A percentile compares a stretch with the other conserved stretches of the same genome.
These are phyloP conservation scores for Leptographium galeiforme DNA, from an alignment of 2,329 filamentous ascomycete species.

Conservation along the genomic window DNA sequence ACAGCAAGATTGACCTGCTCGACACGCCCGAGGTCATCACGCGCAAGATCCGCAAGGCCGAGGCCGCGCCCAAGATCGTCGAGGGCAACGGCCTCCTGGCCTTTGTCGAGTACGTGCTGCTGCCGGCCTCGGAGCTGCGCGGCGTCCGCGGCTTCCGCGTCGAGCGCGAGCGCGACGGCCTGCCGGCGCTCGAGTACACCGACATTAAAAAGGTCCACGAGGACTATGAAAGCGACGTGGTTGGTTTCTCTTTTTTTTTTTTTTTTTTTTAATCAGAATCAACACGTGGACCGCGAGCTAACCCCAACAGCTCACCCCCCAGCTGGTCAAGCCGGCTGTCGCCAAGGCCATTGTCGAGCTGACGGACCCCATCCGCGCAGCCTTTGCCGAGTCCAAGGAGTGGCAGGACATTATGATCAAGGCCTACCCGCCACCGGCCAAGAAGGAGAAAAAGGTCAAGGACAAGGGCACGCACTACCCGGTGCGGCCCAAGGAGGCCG, in stretches of 20 bases:
- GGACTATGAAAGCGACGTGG: constrained; percentile 65
- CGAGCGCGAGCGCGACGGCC: constrained; percentile 45
- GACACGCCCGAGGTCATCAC: constrained; percentile 60
- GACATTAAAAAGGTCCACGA: constrained; percentile 59
- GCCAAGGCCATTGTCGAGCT: constrained; percentile 59
- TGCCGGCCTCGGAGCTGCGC: constrained; percentile 59
- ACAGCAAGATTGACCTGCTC: constrained; percentile 89
- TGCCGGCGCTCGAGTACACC: constrained; percentile 69
- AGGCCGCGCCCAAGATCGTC: constrained; percentile 58
- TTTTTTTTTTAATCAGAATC: too few relatives aligned
- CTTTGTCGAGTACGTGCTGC: constrained; percentile 75
- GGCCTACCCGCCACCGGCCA: constrained; percentile 65
- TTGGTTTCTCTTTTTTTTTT: not conserved
- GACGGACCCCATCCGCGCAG: constrained; percentile 62
- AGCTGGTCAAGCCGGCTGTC: constrained; percentile 76
- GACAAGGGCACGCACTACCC: constrained; percentile 14
- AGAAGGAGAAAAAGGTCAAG: constrained; percentile 36
- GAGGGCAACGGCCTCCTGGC: constrained; percentile 80
- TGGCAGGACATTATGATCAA: constrained; percentile 68
- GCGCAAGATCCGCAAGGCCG: constrained; percentile 79
- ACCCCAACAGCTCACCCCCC: constrained; percentile 53
- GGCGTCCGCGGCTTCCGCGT: constrained; percentile 54
- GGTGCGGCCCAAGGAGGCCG: constrained; percentile 8
- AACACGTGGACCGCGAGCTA: constrained; percentile 19
- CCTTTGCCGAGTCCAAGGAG: constrained; percentile 56